Evolutionary conservation across 257 asterid genomes (phyloP), one percentile per base, ranked within the genome.

Genomic region (Sherardia arvensis): DNA sequence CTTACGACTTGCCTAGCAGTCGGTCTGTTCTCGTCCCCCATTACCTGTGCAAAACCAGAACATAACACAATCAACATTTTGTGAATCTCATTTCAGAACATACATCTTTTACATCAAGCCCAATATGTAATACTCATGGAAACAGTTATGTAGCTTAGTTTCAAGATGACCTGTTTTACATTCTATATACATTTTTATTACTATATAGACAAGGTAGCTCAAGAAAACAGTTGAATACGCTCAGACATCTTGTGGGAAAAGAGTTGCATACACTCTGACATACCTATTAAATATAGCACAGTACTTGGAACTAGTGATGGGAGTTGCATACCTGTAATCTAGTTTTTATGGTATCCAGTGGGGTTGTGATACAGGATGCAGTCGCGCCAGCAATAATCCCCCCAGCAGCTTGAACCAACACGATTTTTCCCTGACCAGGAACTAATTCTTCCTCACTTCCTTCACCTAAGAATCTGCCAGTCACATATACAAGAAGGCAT

Each of bases 271-370:
- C 48, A 48, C 26, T 28, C 3, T 1, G 14, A 48, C 9, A n/a
- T n/a, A n/a, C n/a, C n/a, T n/a, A n/a, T n/a, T n/a, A n/a, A n/a
- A n/a, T 30, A 15, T 10, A 45, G 20, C 33, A 15, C 8, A 45
- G 25, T n/a, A 56, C 8, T 23, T 58, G 51, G 29, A 29, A 60
- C 30, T 64, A 40, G 18, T 12, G 32, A 20, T 21, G 8, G 53
- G 9, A 36, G 32, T 47, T 27, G 18, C 53, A 33, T 69, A 81
- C 99, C 90, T 92, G 99, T 65, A 92, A 79, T 68, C 99, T 90
- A 53, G 99, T 92, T 76, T 92, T 92, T 34, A 92, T 89, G 32
- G 99, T 92, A 66, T 92, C 97, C 83, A 92, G 64, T 40, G 99
- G 99, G 55, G 95, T 89, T 54, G 99, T 92, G 65, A 92, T 71